Conservation (phyloP, 257 asterid genomes). For the Ilex aquifolium region DNA sequence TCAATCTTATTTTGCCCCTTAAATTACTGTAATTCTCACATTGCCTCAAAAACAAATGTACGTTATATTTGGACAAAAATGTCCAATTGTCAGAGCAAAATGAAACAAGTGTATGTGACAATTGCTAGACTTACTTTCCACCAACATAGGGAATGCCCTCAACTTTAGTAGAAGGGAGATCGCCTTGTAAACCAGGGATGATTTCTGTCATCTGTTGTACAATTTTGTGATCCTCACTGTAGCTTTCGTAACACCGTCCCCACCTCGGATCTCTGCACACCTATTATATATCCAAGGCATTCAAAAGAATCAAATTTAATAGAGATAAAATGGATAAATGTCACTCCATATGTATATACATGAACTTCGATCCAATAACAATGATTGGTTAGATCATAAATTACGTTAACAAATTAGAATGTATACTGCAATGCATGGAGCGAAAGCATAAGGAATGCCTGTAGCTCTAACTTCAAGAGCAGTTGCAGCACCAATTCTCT, state of each 20-base stretch:
- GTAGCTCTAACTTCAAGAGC: constrained; percentile 74
- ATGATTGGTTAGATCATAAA: no score
- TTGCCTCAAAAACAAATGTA: no score
- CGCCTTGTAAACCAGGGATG: constrained; percentile 51
- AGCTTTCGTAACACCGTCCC: constrained; percentile 95
- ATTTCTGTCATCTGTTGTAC: constrained; percentile 54
- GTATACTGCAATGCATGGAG: constrained; percentile 61
- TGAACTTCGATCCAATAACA: no score
- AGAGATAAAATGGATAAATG: constrained; percentile 7
- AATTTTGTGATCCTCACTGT: constrained; percentile 81
- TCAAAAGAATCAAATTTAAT: constrained; percentile 5
- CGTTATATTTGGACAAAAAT: no score
- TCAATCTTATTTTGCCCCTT: no score
- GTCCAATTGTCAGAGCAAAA: no score
- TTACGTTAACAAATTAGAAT: constrained; percentile 5
- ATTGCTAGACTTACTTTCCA: constrained; percentile 33
- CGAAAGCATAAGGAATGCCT: constrained; percentile 52
- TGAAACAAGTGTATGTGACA: no score
- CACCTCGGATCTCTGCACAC: constrained; percentile 97
- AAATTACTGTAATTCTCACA: no score
- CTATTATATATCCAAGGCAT: constrained; percentile 24
- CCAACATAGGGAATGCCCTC: constrained; percentile 42
- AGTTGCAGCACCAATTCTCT: constrained; percentile 65
- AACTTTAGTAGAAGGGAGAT: constrained; percentile 21
- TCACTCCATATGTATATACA: no score